A percentile compares a stretch with the other conserved stretches of the same genome.
Evolutionary conservation across 108 stramenopile genomes (phyloP).

Genomic region (Nitzschia inconspicua): DNA sequence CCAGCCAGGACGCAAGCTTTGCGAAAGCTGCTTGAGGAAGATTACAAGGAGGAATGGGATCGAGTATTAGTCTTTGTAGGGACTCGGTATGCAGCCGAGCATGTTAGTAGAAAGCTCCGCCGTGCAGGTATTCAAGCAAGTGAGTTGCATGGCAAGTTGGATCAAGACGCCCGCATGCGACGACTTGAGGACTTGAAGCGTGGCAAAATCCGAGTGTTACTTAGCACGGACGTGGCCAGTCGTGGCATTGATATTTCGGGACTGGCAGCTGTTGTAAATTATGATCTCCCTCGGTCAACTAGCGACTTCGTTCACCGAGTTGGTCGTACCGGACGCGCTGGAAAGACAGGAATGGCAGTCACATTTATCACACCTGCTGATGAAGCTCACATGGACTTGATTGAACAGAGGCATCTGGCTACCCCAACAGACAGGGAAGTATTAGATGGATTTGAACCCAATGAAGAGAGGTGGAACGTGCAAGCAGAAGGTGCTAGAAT

Average conservation of each 20-base stretch:
- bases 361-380: conserved; percentile 82
- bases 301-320: conserved; percentile 92
- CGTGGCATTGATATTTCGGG: conserved; percentile 93
- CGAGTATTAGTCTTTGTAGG: conserved; percentile 90
- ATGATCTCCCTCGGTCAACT: conserved; percentile 85
- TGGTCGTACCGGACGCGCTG: conserved; percentile 96
- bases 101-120: conserved; percentile 70
- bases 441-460: conserved; percentile 47
- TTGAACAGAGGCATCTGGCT: conserved; percentile 59
- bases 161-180: conserved; percentile 83
- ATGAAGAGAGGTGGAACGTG: conserved; percentile 59
- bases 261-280: conserved; percentile 85
- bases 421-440: conserved; percentile 49
- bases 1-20: conserved; percentile 64
- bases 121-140: conserved; percentile 67
- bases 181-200: conserved; percentile 76
- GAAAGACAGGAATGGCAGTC: conserved; percentile 79
- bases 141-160: conserved; percentile 95
- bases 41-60: conserved; percentile 53
- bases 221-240: conserved; percentile 95
- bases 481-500: conserved; percentile 19
- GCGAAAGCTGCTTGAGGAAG: conserved; percentile 48
- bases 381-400: conserved; percentile 66
- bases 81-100: conserved; percentile 82
- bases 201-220: conserved; percentile 75